Evolutionary conservation across 352 stramenopile species (phyloP), one percentile per base, ranked within the genome.

Genomic region (Peronospora tabacina): DNA sequence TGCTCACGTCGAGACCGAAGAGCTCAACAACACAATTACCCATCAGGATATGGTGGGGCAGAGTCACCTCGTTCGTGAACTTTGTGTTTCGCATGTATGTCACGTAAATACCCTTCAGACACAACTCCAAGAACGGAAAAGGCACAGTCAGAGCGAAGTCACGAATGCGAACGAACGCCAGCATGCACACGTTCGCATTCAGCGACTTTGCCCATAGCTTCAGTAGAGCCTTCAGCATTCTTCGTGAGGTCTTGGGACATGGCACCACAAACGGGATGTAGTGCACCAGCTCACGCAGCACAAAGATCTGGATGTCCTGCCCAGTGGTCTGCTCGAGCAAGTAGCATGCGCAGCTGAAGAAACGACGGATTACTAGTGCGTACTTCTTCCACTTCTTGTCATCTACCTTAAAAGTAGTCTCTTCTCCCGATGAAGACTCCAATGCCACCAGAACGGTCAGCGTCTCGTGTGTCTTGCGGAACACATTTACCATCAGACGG

Each of bases 11-110:
- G 13, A 99, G 61, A 12, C 87, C 85, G 57, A 98, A 99, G 15
- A 99, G 75, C 63, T 99, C 95, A n/a, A 98, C 95, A 12, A 99
- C 74, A 68, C 95, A 98, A 63, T 98, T 98, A 38, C 89, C 91
- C 71, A 98, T 94, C 49, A 98, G 52, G 9, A 90, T 73, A 58
- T 90, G 79, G 61, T 90, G 82, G 32, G 80, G 66, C 52, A 90
- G 57, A 42, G 78, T 90, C 37, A 75, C 57, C 44, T 95, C 88
- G 61, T 93, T 90, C 44, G 85, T 94, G 66, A 97, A 97, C 72
- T 98, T 98, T 51, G 90, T 94, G 64, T 96, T 90, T 52, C 93
- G 90, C 50, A 95, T 95, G 78, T 98, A 98, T 20, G 89, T 83
- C 40, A 98, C 79, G 71, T 98, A 98, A 11, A 96, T 82, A 19